Evolutionary conservation across 2,329 filamentous ascomycete species (phyloP).

Genomic region (Xylaria sp.): DNA sequence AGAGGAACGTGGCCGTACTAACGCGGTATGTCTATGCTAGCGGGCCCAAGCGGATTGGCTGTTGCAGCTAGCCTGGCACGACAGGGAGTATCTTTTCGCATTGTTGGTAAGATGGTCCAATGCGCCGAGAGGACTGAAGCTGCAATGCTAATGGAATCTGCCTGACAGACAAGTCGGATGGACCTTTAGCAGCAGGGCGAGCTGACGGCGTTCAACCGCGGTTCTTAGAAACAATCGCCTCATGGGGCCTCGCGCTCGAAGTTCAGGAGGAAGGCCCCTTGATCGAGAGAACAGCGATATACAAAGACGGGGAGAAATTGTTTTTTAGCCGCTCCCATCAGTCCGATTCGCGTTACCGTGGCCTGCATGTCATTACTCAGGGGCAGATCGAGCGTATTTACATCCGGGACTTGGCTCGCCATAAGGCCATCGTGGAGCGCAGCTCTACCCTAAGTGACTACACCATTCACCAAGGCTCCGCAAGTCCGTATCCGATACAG

Average conservation of each 20-base stretch:
- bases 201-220: constrained; percentile 31
- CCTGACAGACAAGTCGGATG: constrained; percentile 39
- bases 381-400: constrained; percentile 46
- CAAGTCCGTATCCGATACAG: constrained; percentile 27
- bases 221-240: constrained; percentile 25
- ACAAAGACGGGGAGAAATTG: constrained; percentile 40
- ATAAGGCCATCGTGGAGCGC: constrained; percentile 42
- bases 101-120: constrained; percentile 36
- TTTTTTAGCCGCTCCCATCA: constrained; percentile 37
- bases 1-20: not conserved
- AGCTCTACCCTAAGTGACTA: constrained; percentile 33
- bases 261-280: constrained; percentile 43
- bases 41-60: constrained; percentile 42
- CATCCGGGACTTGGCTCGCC: constrained; percentile 43
- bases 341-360: constrained; percentile 44
- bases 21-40: constrained; percentile 24
- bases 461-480: constrained; percentile 7
- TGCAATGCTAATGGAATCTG: no score
- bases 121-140: no score
- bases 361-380: constrained; percentile 45
- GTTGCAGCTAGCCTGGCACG: constrained; percentile 40
- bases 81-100: constrained; percentile 43
- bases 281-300: constrained; percentile 40
- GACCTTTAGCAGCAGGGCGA: constrained; percentile 33
- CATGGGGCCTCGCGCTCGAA: constrained; percentile 32